These are phyloP conservation scores for Daldinia sp. DNA, from an alignment of 2,329 filamentous ascomycete genomes.

Conservation along the genomic window DNA sequence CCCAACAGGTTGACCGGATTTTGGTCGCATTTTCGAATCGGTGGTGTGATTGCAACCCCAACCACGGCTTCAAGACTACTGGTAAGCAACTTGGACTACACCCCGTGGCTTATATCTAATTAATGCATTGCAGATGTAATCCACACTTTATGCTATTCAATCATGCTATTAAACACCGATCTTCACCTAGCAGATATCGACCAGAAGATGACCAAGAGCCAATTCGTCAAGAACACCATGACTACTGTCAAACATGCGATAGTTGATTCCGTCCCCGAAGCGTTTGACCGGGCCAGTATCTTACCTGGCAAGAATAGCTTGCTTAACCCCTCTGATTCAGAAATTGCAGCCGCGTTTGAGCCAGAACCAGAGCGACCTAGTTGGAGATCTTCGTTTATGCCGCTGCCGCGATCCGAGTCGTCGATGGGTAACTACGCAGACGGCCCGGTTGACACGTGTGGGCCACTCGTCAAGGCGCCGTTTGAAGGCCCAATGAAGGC, in stretches of 20 bases:
- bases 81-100: conserved; percentile 62
- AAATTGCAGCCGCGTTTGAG: conserved; percentile 32
- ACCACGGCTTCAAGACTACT: conserved; percentile 88
- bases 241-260: conserved; percentile 83
- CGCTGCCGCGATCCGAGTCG: conserved; percentile 57
- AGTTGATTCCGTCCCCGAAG: conserved; percentile 73
- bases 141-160: conserved; percentile 95
- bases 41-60: conserved; percentile 93
- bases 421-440: conserved; percentile 50
- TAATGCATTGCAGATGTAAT: conserved; percentile 75
- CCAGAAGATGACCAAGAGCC: conserved; percentile 91
- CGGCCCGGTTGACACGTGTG: conserved; percentile 62
- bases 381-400: conserved; percentile 57
- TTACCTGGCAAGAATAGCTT: conserved; percentile 54
- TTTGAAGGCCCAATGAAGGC: conserved; percentile 78
- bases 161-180: conserved; percentile 95
- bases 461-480: conserved; percentile 78
- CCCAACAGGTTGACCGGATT: conserved; percentile 95
- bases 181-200: conserved; percentile 95
- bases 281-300: conserved; percentile 67
- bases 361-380: conserved; percentile 40
- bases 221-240: conserved; percentile 97
- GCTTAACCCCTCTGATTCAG: conserved; percentile 42
- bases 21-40: conserved; percentile 86
- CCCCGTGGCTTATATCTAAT: not conserved